These are phyloP conservation scores for Pythium aristosporum DNA, from an alignment of 352 stramenopile genomes.

Conservation along the genomic window DNA sequence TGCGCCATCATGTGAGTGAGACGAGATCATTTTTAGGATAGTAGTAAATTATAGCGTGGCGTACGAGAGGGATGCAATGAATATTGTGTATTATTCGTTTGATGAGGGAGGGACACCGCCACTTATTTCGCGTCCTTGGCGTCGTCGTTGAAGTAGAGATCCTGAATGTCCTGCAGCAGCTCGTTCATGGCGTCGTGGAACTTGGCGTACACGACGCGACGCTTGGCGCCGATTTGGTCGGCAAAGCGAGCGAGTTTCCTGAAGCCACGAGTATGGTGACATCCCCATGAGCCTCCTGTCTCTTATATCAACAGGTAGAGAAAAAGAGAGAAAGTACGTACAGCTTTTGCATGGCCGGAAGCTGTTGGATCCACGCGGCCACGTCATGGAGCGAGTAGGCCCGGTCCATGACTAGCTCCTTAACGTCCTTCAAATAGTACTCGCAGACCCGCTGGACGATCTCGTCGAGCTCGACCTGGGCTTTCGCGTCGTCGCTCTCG, in stretches of 20 bases:
- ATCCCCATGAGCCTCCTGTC: background rate
- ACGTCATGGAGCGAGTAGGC: constrained; percentile 73
- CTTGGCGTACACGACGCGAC: constrained; percentile 56
- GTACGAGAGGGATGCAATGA: background rate
- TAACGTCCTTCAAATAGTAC: constrained; percentile 79
- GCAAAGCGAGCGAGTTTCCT: constrained; percentile 83
- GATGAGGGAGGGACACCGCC: background rate
- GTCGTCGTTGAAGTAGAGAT: constrained; percentile 49
- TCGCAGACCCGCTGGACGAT: constrained; percentile 76
- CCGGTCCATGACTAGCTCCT: constrained; percentile 70
- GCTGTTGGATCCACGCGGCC: constrained; percentile 68
- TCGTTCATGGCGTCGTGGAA: constrained; percentile 77
- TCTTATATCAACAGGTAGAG: background rate
- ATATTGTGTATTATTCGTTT: constrained; percentile 12
- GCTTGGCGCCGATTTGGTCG: constrained; percentile 65
- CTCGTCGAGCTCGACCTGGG: constrained; percentile 70
- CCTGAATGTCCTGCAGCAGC: constrained; percentile 69
- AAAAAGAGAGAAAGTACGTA: constrained; percentile 32
- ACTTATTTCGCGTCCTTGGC: constrained; percentile 49
- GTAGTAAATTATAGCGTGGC: constrained; percentile 23
- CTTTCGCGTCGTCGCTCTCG: constrained; percentile 56
- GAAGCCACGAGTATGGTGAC: background rate
- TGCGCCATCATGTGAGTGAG: constrained; percentile 63
- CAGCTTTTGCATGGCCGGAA: constrained; percentile 83
- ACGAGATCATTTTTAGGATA: background rate